Percentiles rank a stretch among this genome's conserved stretches.
Evolutionary conservation across 495 filamentous ascomycete genomes (phyloP).

Genomic region (Aspergillus saccharolyticus): DNA sequence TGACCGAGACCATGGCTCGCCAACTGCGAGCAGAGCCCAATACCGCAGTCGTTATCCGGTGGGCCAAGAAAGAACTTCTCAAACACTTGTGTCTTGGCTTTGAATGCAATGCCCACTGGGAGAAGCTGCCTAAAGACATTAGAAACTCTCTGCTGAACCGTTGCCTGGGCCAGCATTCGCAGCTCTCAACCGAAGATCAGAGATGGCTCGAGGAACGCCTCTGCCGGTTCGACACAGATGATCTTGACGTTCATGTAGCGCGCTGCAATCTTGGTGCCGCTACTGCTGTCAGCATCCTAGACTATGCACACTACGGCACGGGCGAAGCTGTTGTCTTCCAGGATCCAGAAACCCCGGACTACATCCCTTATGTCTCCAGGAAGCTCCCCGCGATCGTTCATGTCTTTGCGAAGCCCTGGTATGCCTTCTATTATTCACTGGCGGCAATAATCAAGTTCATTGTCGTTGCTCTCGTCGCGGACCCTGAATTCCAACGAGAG

Average conservation of each 20-base stretch:
- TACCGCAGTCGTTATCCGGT: slow-evolving; percentile 27
- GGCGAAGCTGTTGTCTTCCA: slow-evolving; percentile 28
- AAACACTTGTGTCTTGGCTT: slow-evolving; percentile 41
- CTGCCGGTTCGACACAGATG: slow-evolving; percentile 33
- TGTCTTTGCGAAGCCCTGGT: slow-evolving; percentile 26
- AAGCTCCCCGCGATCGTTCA: slow-evolving; percentile 21
- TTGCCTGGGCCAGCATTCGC: slow-evolving; percentile 31
- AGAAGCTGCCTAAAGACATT: slow-evolving; percentile 33
- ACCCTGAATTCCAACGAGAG: slow-evolving; percentile 56
- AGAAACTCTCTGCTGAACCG: slow-evolving; percentile 32
- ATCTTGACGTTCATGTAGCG: slow-evolving; percentile 34
- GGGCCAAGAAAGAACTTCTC: slow-evolving; percentile 42
- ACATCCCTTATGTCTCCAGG: slow-evolving; percentile 31
- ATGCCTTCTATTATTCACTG: slow-evolving; percentile 36
- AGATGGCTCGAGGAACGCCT: slow-evolving; percentile 35
- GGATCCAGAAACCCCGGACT: slow-evolving; percentile 25
- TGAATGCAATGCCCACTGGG: slow-evolving; percentile 40
- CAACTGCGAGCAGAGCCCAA: slow-evolving; percentile 36
- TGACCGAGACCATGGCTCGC: slow-evolving; percentile 34
- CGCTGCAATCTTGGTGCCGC: slow-evolving; percentile 41
- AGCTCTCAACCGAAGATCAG: slow-evolving; percentile 22
- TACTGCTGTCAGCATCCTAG: slow-evolving; percentile 34
- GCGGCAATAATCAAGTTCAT: slow-evolving; percentile 48
- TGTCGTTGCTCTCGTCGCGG: slow-evolving; percentile 48
- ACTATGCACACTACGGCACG: slow-evolving; percentile 34